Conservation (phyloP, 176 grass and related monocot genomes). For the Urochloa ruziziensis region DNA sequence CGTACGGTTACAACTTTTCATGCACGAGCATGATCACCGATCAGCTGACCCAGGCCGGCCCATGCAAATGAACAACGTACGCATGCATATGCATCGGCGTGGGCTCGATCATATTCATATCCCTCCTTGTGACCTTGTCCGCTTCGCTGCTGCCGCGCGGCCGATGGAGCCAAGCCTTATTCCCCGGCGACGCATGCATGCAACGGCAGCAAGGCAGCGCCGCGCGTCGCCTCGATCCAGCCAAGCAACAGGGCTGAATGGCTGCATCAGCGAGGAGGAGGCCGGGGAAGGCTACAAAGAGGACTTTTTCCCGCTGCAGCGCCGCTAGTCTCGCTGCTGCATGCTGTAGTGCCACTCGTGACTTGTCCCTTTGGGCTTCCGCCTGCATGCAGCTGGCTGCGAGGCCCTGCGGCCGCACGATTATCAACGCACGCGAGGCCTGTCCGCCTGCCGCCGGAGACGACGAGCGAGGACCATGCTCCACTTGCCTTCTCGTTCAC, state of each 20-base stretch:
- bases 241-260: not conserved
- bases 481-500: not conserved
- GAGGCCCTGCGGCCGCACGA: not conserved
- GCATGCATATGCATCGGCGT: too few relatives aligned
- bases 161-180: not conserved
- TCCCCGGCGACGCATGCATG: slow-evolving; percentile 33
- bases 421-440: not conserved
- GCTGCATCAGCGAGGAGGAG: not conserved
- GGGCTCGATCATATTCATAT: too few relatives aligned
- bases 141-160: too few relatives aligned
- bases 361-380: not conserved
- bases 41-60: too few relatives aligned
- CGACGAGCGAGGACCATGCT: not conserved
- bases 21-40: too few relatives aligned
- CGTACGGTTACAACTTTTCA: too few relatives aligned
- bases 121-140: too few relatives aligned
- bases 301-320: not conserved
- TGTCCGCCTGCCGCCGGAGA: too few relatives aligned
- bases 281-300: not conserved
- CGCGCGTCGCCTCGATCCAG: not conserved
- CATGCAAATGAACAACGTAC: too few relatives aligned
- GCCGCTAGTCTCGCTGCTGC: not conserved
- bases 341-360: slow-evolving; percentile 1
- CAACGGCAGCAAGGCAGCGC: not conserved
- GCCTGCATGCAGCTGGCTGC: not conserved